These are phyloP conservation scores for Camelina hispida DNA, from an alignment of 345 rosid species.

Conservation along the genomic window DNA sequence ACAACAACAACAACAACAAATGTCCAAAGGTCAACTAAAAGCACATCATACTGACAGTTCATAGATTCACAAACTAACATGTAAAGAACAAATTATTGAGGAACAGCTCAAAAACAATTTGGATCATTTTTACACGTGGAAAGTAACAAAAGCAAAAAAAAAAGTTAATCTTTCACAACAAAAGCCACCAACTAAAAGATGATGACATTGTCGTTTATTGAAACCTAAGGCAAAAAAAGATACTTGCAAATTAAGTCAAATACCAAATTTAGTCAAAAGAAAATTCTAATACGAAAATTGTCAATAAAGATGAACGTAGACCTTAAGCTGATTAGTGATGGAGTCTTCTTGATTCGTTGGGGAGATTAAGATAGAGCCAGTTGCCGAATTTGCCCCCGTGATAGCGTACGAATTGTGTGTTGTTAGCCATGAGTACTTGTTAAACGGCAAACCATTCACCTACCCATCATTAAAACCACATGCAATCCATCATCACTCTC, in stretches of 20 bases:
- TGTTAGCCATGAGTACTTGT: constrained; percentile 88
- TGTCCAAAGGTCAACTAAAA: neutral
- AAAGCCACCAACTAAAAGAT: constrained; percentile 35
- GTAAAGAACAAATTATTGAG: neutral
- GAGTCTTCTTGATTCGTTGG: constrained; percentile 87
- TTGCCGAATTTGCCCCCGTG: constrained; percentile 51
- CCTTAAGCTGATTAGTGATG: constrained; percentile 79
- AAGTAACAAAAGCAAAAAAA: constrained; percentile 5
- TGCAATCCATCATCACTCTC: constrained; percentile 6
- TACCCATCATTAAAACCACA: constrained; percentile 53
- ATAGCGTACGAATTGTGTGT: constrained; percentile 85
- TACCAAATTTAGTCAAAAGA: neutral
- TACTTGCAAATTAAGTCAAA: constrained; percentile 32
- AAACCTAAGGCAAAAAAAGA: constrained; percentile 28
- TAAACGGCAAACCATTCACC: constrained; percentile 86
- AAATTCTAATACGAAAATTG: neutral
- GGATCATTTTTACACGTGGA: constrained; percentile 27
- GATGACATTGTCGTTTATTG: constrained; percentile 38
- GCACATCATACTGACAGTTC: neutral
- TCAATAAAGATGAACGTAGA: constrained; percentile 29
- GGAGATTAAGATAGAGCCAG: constrained; percentile 55
- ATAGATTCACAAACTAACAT: neutral
- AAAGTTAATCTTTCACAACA: neutral
- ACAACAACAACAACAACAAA: constrained; percentile 20
- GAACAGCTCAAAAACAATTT: constrained; percentile 4